Evolutionary conservation across 306 rosid species (phyloP), one percentile per base, ranked within the genome.

Genomic region (Fragaria ananassa): DNA sequence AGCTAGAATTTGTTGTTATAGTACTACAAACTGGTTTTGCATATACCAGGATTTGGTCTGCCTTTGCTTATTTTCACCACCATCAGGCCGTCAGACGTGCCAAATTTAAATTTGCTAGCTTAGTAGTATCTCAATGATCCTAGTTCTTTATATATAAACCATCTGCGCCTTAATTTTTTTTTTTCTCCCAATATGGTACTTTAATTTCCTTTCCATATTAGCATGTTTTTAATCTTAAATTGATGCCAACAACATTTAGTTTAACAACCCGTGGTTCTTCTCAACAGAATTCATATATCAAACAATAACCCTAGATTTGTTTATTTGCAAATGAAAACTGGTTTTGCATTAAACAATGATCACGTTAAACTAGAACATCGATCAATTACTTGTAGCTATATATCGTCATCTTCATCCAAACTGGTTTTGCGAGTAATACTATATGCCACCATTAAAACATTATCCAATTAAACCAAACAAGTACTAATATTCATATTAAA

Each of bases 391-490:
- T 18, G 46, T 11, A 53, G 8, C 64, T 56, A 19, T 51, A 51
- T 51, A 29, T 80, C 83, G 70, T 67, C 67, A 54, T 53, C 49
- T 27, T 53, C 31, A 58, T 39, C 63, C 84, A 70, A 81, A n/a
- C n/a, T n/a, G n/a, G n/a, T n/a, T n/a, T n/a, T 74, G 70, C 46
- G 74, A 60, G 63, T 56, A 68, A 66, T 82, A 44, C 39, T 68
- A 50, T 66, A 63, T 72, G 39, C 65, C 19, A 29, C 10, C 6
- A 25, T 29, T 29, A 29, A 27, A 79, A 64, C 68, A 70, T 70
- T 27, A 60, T 60, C 66, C 66, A 60, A 60, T 25, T 60, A 11
- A 60, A 11, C 8, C 18, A 25, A 60, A 60, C 39, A 4, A 11
- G 66, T 27, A 27, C 37, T 4, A 27, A 13, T 13, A 60, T 29